Base-by-base conservation (phyloP, 2,329 filamentous ascomycete species). In the Bipolaris bicolor region DNA sequence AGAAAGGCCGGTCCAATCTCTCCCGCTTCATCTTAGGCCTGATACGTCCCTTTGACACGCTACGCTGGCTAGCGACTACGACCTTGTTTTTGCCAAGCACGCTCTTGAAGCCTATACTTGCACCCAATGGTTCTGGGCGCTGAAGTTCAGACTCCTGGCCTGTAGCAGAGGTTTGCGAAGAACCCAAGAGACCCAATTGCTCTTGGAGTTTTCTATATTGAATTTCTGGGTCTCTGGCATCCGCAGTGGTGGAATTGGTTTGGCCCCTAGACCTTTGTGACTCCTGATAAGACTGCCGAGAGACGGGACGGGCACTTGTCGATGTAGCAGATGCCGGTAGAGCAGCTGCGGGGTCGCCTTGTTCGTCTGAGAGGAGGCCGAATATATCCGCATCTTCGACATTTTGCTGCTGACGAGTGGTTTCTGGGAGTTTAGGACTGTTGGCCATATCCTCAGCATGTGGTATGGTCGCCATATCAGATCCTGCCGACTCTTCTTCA, bases 161-260 rank as follows among this genome's bases (percentile, higher is more conserved):
- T 6, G 24, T 15, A 24, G 40, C 9, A 10, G 37, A 31, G 22
- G 47, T n/a, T 37, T 34, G 41, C 4, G 44, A 33, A 10, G 48
- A 43, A 20, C 31, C 34, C 24, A 41, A 24, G 36, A 61, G 49
- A 20, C 60, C 62, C 7, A 64, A 39, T 41, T 55, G 52, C 45
- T 60, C 55, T 40, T 62, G 57, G 1, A 62, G 55, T 22, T 43
- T 60, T 33, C 52, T 43, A 49, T 62, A 62, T 49, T 64, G 60
- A 5, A 52, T 11, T 49, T 62, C 62, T n/a, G 61, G 56, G 13
- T 63, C 56, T 33, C 43, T 41, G 1, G n/a, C 5, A 20, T 53
- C 52, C 13, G 24, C 9, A 36, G 31, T n/a, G 43, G 18, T 11
- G 18, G 18, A 15, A 40, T 18, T 16, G 9, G 53, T 7, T 24